Conservation (phyloP, 2,329 filamentous ascomycete species). For the Exophiala xenobiotica region DNA sequence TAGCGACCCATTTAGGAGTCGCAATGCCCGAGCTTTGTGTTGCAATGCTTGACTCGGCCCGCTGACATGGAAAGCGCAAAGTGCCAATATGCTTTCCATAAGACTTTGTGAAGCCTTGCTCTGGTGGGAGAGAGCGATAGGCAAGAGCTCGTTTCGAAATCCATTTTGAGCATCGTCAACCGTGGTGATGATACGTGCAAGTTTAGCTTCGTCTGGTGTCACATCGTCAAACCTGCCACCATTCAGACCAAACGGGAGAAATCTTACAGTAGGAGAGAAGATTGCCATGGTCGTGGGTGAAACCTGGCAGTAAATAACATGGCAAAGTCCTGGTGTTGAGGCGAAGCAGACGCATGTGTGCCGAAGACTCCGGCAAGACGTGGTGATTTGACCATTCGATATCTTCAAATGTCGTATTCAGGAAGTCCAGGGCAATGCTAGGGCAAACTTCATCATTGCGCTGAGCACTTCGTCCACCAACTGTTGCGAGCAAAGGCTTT, state of each 20-base stretch:
- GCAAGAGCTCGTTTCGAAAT: slow-evolving; percentile 5
- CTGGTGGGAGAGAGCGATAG: slow-evolving; percentile 2
- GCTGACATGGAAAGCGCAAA: slow-evolving; percentile 2
- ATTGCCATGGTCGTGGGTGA: not conserved
- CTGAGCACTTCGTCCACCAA: not conserved
- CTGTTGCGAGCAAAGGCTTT: not conserved
- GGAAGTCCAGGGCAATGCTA: not conserved
- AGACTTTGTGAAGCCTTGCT: slow-evolving; percentile 1
- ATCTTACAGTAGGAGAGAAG: slow-evolving; percentile 3
- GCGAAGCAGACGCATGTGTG: not conserved
- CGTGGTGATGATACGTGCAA: slow-evolving; percentile 7
- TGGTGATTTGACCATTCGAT: not conserved
- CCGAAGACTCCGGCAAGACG: not conserved
- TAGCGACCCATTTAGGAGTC: not conserved
- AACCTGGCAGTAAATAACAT: not conserved
- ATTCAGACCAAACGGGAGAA: not conserved
- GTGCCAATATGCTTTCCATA: not conserved
- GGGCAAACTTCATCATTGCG: not conserved
- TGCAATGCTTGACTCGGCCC: not conserved
- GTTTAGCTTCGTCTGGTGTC: not conserved
- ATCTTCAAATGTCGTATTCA: slow-evolving; percentile 3
- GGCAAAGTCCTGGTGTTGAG: slow-evolving; percentile 1
- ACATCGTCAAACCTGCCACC: not conserved
- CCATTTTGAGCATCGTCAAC: slow-evolving; percentile 8
- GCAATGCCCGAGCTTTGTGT: slow-evolving; percentile 4